These are phyloP conservation scores for Fusarium bulbicola DNA, from an alignment of 2,329 filamentous ascomycete species.

Conservation along the genomic window DNA sequence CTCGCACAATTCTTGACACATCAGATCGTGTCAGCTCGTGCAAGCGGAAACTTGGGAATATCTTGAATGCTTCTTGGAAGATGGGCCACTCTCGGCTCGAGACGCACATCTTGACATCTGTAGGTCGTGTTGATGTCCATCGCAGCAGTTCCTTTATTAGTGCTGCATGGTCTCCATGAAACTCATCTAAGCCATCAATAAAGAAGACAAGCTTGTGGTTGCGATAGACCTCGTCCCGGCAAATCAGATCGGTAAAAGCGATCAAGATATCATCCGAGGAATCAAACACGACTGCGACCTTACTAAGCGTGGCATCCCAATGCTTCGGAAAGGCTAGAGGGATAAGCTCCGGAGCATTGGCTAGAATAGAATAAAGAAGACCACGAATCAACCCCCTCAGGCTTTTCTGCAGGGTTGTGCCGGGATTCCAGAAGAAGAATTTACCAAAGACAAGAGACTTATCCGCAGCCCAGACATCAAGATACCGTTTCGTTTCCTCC, in stretches of 20 bases:
- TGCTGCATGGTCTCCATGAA: neutral
- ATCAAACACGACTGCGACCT: neutral
- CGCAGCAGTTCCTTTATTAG: neutral
- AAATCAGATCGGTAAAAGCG: neutral
- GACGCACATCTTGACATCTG: neutral
- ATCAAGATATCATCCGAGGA: neutral
- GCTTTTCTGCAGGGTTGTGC: neutral
- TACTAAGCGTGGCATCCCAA: neutral
- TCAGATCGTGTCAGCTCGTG: neutral
- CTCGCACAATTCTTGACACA: neutral
- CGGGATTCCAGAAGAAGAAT: neutral
- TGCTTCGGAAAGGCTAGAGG: neutral
- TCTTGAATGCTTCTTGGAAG: neutral
- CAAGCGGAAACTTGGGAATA: neutral
- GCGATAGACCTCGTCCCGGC: rapidly evolving
- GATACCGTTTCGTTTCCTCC: rapidly evolving
- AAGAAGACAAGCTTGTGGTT: neutral
- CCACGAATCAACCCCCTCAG: neutral
- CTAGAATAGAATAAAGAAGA: neutral
- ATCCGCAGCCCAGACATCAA: neutral
- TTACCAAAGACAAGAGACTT: rapidly evolving
- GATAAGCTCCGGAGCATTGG: neutral
- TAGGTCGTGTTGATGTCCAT: neutral
- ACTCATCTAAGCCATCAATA: neutral
- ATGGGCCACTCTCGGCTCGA: neutral